Percentiles rank a stretch among this genome's conserved stretches.
These are phyloP conservation scores for Aspergillus hiratsukae DNA, from an alignment of 2,329 filamentous ascomycete genomes.

Conservation along the genomic window DNA sequence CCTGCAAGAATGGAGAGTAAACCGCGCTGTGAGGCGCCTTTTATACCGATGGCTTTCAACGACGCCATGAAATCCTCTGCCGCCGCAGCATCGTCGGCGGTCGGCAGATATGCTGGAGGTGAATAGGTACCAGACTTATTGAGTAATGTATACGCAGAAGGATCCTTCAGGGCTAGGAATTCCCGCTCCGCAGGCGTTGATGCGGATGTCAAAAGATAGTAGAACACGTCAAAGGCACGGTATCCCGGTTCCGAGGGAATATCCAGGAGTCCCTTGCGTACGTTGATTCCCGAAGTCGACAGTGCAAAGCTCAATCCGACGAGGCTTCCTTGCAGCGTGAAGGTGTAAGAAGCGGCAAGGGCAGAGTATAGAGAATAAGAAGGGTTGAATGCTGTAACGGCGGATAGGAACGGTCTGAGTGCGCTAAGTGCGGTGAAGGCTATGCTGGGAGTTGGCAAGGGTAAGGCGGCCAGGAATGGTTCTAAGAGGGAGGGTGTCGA, in stretches of 20 bases:
- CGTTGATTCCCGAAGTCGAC: slow-evolving; percentile 85
- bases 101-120: slow-evolving; percentile 82
- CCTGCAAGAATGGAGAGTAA: slow-evolving; percentile 83
- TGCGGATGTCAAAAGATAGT: slow-evolving; percentile 89
- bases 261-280: slow-evolving; percentile 70
- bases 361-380: slow-evolving; percentile 74
- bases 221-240: slow-evolving; percentile 95
- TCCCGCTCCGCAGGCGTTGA: slow-evolving; percentile 86
- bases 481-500: slow-evolving; percentile 79
- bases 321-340: slow-evolving; percentile 75
- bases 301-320: slow-evolving; percentile 71
- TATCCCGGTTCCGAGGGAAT: slow-evolving; percentile 76
- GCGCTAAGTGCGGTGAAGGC: slow-evolving; percentile 76
- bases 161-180: slow-evolving; percentile 73
- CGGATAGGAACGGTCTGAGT: slow-evolving; percentile 78
- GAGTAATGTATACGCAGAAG: slow-evolving; percentile 72
- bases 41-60: slow-evolving; percentile 89
- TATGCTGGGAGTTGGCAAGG: slow-evolving; percentile 69
- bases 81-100: slow-evolving; percentile 84
- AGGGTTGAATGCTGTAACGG: slow-evolving; percentile 86
- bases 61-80: slow-evolving; percentile 89
- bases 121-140: slow-evolving; percentile 79
- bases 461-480: slow-evolving; percentile 76
- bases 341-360: slow-evolving; percentile 73
- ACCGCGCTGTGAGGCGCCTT: slow-evolving; percentile 73